Evolutionary conservation across 805 yeast genomes (phyloP).

Genomic region (Zygosaccharomyces bailii): DNA sequence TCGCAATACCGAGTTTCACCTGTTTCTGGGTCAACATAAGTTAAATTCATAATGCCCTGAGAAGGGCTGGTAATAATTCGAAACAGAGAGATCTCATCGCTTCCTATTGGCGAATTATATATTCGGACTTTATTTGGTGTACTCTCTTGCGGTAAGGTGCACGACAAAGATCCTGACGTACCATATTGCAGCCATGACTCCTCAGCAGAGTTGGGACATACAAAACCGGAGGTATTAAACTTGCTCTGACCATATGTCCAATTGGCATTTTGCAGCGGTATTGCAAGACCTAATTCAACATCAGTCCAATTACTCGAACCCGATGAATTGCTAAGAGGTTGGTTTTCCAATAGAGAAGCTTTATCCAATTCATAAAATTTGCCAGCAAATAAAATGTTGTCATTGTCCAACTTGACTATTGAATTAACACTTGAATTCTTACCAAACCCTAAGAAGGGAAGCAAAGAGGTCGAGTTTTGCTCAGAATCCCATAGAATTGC

Average conservation of each 20-base stretch:
- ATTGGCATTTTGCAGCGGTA: slow-evolving; percentile 55
- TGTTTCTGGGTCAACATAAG: slow-evolving; percentile 73
- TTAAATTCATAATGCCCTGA: slow-evolving; percentile 85
- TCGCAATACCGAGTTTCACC: slow-evolving; percentile 65
- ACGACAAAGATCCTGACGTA: slow-evolving; percentile 63
- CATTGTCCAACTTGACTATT: slow-evolving; percentile 48
- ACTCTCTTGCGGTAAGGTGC: slow-evolving; percentile 51
- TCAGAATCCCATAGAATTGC: slow-evolving; percentile 61
- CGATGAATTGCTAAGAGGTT: slow-evolving; percentile 13
- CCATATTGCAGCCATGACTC: slow-evolving; percentile 52
- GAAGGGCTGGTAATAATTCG: slow-evolving; percentile 75
- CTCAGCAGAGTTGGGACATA: slow-evolving; percentile 52
- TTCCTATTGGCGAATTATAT: slow-evolving; percentile 52
- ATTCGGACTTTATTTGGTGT: slow-evolving; percentile 71
- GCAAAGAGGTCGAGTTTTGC: slow-evolving; percentile 39
- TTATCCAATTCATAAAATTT: slow-evolving; percentile 60
- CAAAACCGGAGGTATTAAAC: slow-evolving; percentile 38
- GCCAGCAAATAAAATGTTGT: slow-evolving; percentile 77
- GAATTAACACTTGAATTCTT: slow-evolving; percentile 55
- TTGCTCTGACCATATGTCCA: slow-evolving; percentile 45
- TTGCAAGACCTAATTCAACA: slow-evolving; percentile 54
- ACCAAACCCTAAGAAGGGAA: slow-evolving; percentile 79
- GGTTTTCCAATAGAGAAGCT: slow-evolving; percentile 36
- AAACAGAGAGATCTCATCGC: slow-evolving; percentile 53
- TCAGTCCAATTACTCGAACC: slow-evolving; percentile 40